Percentiles rank a stretch among this genome's conserved stretches.
phyloP scores from a whole-genome alignment of 176 grass and related monocot species.

The Musa troglodytarum region DNA sequence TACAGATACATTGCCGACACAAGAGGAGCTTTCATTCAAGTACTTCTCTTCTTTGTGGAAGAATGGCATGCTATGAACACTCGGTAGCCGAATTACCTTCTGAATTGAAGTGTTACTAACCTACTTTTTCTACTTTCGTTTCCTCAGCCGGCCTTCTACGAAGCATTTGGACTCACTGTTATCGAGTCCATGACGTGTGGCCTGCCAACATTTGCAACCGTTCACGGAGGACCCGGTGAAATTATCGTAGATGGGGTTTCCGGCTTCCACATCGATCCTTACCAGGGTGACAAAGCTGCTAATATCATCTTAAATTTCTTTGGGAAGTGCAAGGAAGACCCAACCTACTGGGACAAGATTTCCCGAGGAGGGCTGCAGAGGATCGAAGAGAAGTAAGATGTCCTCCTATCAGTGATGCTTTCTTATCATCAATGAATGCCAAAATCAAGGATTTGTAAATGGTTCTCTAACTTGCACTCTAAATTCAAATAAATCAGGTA shows the following conservation, averaged over 20 bases:
- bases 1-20: conserved; percentile 90
- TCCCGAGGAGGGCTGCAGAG: conserved; percentile 62
- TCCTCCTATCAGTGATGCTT: not conserved
- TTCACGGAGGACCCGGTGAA: conserved; percentile 73
- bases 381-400: conserved; percentile 89
- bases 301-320: conserved; percentile 77
- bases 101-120: not conserved
- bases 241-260: conserved; percentile 85
- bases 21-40: conserved; percentile 68
- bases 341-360: conserved; percentile 65
- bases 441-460: not conserved
- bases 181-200: conserved; percentile 89
- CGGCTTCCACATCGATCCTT: conserved; percentile 89
- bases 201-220: conserved; percentile 75
- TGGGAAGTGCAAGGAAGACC: conserved; percentile 53
- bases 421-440: not conserved
- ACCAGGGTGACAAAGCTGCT: conserved; percentile 80
- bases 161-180: conserved; percentile 85
- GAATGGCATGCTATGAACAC: not conserved
- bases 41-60: not conserved
- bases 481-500: conserved; percentile 34
- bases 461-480: too few species aligned
- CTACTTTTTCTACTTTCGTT: not conserved
- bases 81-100: not conserved
- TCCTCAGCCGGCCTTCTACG: conserved; percentile 74